Conservation (phyloP, 805 yeast genomes). For the Hanseniaspora nectarophila region DNA sequence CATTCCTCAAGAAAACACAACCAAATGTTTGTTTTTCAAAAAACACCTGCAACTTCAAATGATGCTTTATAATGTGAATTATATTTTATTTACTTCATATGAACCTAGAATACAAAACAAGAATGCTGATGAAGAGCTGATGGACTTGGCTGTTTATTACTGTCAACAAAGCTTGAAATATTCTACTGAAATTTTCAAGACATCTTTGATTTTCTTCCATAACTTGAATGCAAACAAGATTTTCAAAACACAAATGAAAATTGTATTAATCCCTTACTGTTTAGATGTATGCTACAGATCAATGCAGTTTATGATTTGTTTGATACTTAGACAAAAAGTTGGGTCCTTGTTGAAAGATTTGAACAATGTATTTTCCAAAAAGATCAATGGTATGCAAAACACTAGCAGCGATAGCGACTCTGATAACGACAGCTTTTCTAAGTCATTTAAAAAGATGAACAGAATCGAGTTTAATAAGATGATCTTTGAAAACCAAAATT, state of each 20-base stretch:
- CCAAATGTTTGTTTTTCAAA: conserved; percentile 32
- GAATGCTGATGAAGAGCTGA: conserved; percentile 28
- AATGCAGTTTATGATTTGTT: conserved; percentile 45
- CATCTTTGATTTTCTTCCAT: conserved; percentile 33
- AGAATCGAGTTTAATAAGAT: conserved; percentile 20
- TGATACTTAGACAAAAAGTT: conserved; percentile 39
- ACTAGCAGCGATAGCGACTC: conserved; percentile 23
- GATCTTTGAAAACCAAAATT: conserved; percentile 19
- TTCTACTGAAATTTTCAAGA: conserved; percentile 35
- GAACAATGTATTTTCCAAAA: conserved; percentile 21
- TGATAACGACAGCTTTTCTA: conserved; percentile 18
- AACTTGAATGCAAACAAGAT: conserved; percentile 26
- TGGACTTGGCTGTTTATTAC: conserved; percentile 29
- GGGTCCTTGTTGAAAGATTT: conserved; percentile 31
- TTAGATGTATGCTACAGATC: conserved; percentile 45
- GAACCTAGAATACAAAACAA: conserved; percentile 29
- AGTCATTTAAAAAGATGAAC: conserved; percentile 14
- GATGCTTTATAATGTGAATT: conserved; percentile 40
- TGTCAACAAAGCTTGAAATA: conserved; percentile 35
- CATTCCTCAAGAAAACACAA: conserved; percentile 32
- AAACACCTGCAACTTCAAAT: conserved; percentile 35
- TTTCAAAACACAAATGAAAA: conserved; percentile 31
- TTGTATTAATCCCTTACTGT: conserved; percentile 39
- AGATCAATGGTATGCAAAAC: conserved; percentile 17
- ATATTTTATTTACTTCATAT: conserved; percentile 36